Evolutionary conservation across 2,329 filamentous ascomycete species (phyloP).

Genomic region (Clarireedia sp.): DNA sequence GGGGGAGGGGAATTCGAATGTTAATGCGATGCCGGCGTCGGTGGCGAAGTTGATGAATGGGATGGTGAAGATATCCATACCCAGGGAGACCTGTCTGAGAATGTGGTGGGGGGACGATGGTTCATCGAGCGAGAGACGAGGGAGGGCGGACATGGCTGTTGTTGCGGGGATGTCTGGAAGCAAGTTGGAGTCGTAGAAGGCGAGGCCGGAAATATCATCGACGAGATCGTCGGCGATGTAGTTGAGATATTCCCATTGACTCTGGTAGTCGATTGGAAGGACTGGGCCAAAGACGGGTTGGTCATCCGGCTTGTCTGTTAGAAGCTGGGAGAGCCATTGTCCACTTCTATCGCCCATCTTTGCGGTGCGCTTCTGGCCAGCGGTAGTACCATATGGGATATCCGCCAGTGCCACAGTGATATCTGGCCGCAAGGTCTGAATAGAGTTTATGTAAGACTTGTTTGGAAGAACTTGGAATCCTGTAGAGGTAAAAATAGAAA

Average conservation of each 20-base stretch:
- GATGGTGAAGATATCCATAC: slow-evolving; percentile 71
- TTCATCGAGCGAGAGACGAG: slow-evolving; percentile 66
- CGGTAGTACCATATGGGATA: slow-evolving; percentile 47
- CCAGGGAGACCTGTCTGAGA: slow-evolving; percentile 65
- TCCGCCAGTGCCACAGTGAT: slow-evolving; percentile 75
- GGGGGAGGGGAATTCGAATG: slow-evolving; percentile 62
- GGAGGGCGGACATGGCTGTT: slow-evolving; percentile 49
- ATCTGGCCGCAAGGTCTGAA: slow-evolving; percentile 64
- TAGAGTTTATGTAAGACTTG: slow-evolving; percentile 59
- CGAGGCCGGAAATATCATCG: slow-evolving; percentile 57
- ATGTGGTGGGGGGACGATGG: slow-evolving; percentile 67
- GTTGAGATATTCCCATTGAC: slow-evolving; percentile 74
- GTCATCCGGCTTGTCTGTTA: slow-evolving; percentile 34
- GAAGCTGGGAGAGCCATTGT: slow-evolving; percentile 66
- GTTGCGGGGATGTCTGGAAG: slow-evolving; percentile 57
- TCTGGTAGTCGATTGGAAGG: slow-evolving; percentile 64
- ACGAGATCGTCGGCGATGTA: slow-evolving; percentile 58
- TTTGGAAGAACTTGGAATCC: slow-evolving; percentile 69
- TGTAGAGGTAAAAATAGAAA: slow-evolving; percentile 78
- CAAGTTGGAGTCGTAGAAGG: slow-evolving; percentile 68
- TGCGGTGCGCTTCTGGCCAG: slow-evolving; percentile 63
- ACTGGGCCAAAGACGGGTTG: slow-evolving; percentile 55
- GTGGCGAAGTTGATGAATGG: slow-evolving; percentile 68
- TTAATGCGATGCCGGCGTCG: slow-evolving; percentile 77
- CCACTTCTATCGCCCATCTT: slow-evolving; percentile 86